Evolutionary conservation across 176 grass and related monocot species (phyloP).

Genomic region (Thalia dealbata): DNA sequence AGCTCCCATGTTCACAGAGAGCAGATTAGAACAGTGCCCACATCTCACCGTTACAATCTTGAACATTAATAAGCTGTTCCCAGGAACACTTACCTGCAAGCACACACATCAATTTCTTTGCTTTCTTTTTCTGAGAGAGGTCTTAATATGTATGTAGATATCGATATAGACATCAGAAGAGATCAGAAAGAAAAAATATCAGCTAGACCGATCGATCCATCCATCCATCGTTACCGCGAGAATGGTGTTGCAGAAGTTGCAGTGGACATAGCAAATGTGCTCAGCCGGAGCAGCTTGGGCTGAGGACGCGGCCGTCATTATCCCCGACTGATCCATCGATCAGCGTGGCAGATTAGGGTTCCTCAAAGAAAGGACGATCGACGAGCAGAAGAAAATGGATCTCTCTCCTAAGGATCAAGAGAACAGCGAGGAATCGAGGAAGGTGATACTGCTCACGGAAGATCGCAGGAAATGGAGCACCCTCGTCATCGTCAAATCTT

Average conservation of each 20-base stretch:
- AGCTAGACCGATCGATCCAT: too few species aligned
- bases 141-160: too few species aligned
- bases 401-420: background rate
- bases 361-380: too few species aligned
- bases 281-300: constrained; percentile 25
- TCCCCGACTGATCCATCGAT: background rate
- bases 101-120: background rate
- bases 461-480: background rate
- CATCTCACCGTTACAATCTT: constrained; percentile 47
- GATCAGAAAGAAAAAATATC: too few species aligned
- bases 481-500: background rate
- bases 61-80: constrained; percentile 39
- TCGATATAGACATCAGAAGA: too few species aligned
- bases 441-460: too few species aligned
- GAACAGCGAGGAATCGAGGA: background rate
- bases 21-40: constrained; percentile 51
- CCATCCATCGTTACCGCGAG: constrained; percentile 45
- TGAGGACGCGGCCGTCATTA: constrained; percentile 28
- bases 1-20: constrained; percentile 40
- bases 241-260: constrained; percentile 90
- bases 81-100: constrained; percentile 50
- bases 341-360: too few species aligned
- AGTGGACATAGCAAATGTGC: constrained; percentile 85
- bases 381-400: background rate
- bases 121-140: too few species aligned